These are phyloP conservation scores for Styphnolobium japonicum DNA, from an alignment of 306 rosid genomes.

Conservation along the genomic window DNA sequence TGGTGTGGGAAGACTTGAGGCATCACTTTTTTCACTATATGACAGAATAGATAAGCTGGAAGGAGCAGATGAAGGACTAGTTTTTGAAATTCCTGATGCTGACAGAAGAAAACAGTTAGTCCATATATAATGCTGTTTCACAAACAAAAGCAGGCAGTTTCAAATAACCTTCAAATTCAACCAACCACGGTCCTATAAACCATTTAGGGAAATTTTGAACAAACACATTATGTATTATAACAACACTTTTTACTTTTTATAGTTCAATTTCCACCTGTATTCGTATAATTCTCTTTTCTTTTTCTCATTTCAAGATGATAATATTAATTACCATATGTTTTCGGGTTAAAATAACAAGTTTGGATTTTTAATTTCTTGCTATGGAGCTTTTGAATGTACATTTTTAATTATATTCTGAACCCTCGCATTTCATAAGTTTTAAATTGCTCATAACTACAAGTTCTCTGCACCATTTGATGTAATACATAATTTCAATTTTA, in stretches of 20 bases:
- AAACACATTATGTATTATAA: neutral
- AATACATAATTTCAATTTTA: neutral
- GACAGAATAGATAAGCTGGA: conserved; percentile 47
- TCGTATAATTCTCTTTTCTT: neutral
- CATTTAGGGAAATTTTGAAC: neutral
- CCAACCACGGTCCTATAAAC: neutral
- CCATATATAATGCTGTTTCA: neutral
- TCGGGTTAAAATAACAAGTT: neutral
- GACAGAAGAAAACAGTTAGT: conserved; percentile 14
- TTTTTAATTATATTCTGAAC: neutral
- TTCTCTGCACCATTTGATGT: neutral
- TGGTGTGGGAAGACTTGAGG: conserved; percentile 67
- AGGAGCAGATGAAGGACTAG: conserved; percentile 51
- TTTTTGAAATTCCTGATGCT: conserved; percentile 55
- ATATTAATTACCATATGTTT: neutral
- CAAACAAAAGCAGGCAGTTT: neutral
- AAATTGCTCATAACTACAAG: neutral
- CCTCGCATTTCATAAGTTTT: neutral
- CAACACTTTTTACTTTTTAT: neutral
- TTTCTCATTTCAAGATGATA: neutral
- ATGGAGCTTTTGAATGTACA: neutral
- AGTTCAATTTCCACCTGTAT: neutral
- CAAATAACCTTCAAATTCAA: neutral
- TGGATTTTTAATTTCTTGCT: too few species aligned
- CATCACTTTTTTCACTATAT: conserved; percentile 40